Evolutionary conservation across 2,329 filamentous ascomycete genomes (phyloP), one percentile per base, ranked within the genome.

Genomic region (Tolypocladium endophyticum): DNA sequence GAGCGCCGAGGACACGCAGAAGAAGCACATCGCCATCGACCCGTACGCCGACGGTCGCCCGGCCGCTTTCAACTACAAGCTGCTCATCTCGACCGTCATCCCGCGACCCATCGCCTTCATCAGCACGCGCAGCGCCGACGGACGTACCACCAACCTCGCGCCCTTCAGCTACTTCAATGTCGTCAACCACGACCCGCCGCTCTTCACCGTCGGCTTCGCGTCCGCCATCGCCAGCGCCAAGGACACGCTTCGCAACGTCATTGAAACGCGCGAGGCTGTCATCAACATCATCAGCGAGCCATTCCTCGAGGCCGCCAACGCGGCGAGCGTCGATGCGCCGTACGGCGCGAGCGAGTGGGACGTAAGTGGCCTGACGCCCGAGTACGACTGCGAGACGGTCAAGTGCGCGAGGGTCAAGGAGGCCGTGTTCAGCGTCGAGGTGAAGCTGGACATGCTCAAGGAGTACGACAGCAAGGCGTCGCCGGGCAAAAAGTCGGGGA

Each of bases 111-210:
- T 97, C 69, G 84, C 82, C 58, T 83, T 87, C 71, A 69, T 87
- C 38, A 83, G 80, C 61, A 84, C 84, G 12, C 70, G 74, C 58
- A 77, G 78, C 28, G 66, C 73, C 4, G 87, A 92, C 67, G 90
- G 89, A 28, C 73, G 68, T 39, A 78, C 64, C 64, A 79, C 70
- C 20, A 97, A 97, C 74, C 80, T 97, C 2, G 90, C 92, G 0
- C 92, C 92, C 0, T 96, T 94, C 73, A 89, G 84, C 69, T 97
- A 94, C 77, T 91, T 92, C 72, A 88, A 91, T 71, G 74, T 96
- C 63, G 80, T 96, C 65, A 86, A 85, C 72, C 89, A 94, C 71
- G 92, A 97, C 70, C 93, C 92, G 5, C 92, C 92, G 0, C 78
- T 95, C 52, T 95, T 97, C 72, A 81, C 84, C 11, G 76, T 86